These are phyloP conservation scores for Amaranthus palmeri DNA, from an alignment of 148 eudicot genomes.

Conservation along the genomic window DNA sequence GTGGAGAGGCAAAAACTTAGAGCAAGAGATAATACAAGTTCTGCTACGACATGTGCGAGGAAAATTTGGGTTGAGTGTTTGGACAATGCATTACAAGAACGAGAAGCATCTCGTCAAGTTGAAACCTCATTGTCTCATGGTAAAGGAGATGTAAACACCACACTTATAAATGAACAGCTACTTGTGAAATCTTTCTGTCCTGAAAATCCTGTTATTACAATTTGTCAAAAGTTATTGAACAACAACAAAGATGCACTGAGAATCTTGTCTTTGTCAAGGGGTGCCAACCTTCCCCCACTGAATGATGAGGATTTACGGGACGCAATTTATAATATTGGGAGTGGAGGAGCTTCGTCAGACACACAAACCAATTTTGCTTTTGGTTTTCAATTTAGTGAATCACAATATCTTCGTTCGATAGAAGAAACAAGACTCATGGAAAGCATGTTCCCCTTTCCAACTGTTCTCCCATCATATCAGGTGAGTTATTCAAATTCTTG, in stretches of 20 bases:
- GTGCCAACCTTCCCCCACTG: conserved; percentile 65
- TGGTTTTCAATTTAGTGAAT: conserved; percentile 66
- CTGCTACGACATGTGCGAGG: conserved; percentile 28
- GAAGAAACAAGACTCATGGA: conserved; percentile 49
- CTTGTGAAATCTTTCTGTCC: conserved; percentile 39
- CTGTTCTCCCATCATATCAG: conserved; percentile 77
- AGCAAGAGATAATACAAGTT: conserved; percentile 24
- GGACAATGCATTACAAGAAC: conserved; percentile 42
- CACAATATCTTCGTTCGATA: conserved; percentile 47
- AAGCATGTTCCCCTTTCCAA: conserved; percentile 75
- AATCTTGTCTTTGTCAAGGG: conserved; percentile 52
- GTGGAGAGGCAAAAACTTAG: conserved; percentile 20
- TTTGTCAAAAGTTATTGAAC: conserved; percentile 50
- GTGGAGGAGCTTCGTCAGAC: conserved; percentile 22
- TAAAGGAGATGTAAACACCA: conserved; percentile 23
- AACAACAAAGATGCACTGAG: conserved; percentile 51
- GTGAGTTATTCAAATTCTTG: conserved; percentile 29
- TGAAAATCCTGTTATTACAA: conserved; percentile 73
- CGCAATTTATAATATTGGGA: conserved; percentile 41
- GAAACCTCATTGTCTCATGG: conserved; percentile 9
- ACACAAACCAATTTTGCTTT: conserved; percentile 49
- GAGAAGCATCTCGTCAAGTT: conserved; percentile 24
- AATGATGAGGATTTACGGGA: conserved; percentile 70
- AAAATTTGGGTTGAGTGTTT: conserved; percentile 61
- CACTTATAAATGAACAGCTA: conserved; percentile 27